A percentile compares a stretch with the other conserved stretches of the same genome.
These are phyloP conservation scores for Syzygium syzygioides DNA, from an alignment of 441 rosid genomes.

Conservation along the genomic window DNA sequence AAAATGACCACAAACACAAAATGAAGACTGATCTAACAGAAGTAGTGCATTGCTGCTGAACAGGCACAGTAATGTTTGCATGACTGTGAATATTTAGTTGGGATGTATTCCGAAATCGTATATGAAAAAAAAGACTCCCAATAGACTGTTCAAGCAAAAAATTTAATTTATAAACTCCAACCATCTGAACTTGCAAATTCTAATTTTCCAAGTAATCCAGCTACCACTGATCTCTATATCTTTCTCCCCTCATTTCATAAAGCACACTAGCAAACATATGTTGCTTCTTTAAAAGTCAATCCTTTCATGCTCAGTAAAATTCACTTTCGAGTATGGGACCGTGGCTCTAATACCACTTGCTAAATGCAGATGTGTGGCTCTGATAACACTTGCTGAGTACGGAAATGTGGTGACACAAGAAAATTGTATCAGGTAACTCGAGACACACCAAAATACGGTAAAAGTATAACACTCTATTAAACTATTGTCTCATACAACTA, in stretches of 20 bases:
- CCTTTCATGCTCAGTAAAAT: not conserved
- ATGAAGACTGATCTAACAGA: not conserved
- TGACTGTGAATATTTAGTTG: not conserved
- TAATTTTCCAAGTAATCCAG: not conserved
- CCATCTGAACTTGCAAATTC: not conserved
- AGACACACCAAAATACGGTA: not conserved
- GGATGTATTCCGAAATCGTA: not conserved
- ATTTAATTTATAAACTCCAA: not conserved
- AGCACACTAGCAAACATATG: not conserved
- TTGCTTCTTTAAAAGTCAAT: not conserved
- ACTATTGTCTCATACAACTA: not conserved
- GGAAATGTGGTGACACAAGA: not conserved
- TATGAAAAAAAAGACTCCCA: not conserved
- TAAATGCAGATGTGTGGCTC: not conserved
- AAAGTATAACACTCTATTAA: not conserved
- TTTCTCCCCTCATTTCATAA: not conserved
- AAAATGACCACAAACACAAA: not conserved
- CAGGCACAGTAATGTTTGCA: not conserved
- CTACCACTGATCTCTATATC: not conserved
- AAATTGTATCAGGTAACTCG: not conserved
- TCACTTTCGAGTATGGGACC: not conserved
- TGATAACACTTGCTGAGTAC: not conserved
- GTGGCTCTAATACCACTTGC: not conserved
- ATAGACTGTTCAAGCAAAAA: not conserved
- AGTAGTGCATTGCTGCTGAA: not conserved